These are phyloP conservation scores for Calonectria montana DNA, from an alignment of 2,329 filamentous ascomycete species.

Conservation along the genomic window DNA sequence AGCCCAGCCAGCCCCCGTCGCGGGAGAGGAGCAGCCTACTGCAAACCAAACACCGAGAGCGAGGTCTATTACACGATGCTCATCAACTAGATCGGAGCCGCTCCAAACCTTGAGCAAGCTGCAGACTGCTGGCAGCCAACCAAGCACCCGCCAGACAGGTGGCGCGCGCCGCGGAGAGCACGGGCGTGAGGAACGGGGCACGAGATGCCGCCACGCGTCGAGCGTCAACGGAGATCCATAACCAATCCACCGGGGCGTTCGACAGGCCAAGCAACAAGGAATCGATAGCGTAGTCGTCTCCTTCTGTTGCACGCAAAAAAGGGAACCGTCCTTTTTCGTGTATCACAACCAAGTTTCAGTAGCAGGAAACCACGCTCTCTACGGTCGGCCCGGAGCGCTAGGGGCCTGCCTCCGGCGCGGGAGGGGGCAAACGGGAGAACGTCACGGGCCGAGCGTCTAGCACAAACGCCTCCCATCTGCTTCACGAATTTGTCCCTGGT, in stretches of 20 bases:
- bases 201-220: conserved; percentile 22
- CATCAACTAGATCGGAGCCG: neutral
- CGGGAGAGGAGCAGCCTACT: conserved; percentile 6
- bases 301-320: neutral
- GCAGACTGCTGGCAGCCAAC: neutral
- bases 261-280: neutral
- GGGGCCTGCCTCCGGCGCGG: neutral
- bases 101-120: neutral
- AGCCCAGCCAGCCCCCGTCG: neutral
- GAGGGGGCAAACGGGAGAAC: conserved; percentile 12
- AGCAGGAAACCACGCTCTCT: neutral
- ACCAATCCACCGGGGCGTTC: conserved; percentile 11
- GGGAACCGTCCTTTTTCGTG: neutral
- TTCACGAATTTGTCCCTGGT: neutral
- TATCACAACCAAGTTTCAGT: neutral
- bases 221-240: conserved; percentile 11
- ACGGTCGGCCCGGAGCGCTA: neutral
- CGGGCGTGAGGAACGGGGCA: conserved; percentile 6
- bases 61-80: conserved; percentile 3
- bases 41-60: neutral
- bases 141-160: neutral
- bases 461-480: conserved; percentile 1
- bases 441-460: conserved; percentile 25
- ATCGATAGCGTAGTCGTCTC: neutral
- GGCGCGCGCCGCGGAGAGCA: neutral